These are phyloP conservation scores for Cadophora luteo-olivacea DNA, from an alignment of 2,329 filamentous ascomycete genomes.

Conservation along the genomic window DNA sequence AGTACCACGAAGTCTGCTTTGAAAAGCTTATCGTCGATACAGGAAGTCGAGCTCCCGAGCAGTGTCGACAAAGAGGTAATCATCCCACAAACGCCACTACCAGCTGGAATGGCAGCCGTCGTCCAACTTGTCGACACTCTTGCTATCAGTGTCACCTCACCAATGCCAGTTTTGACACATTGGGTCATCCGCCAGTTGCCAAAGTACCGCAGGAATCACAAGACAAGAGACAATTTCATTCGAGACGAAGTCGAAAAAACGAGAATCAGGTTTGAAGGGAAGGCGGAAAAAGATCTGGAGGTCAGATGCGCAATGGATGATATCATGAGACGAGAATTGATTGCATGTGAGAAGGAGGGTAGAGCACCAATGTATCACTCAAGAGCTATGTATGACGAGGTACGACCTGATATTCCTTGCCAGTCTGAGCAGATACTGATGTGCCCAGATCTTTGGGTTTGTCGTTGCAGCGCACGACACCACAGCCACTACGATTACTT, in stretches of 20 bases:
- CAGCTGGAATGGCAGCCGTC: conserved; percentile 7
- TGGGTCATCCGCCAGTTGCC: conserved; percentile 18
- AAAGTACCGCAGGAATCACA: background rate
- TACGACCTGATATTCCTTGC: background rate
- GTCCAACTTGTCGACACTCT: conserved; percentile 10
- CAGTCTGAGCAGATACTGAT: background rate
- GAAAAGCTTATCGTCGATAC: background rate
- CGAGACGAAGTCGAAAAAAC: conserved; percentile 18
- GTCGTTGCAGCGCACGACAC: conserved; percentile 29
- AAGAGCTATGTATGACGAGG: conserved; percentile 23
- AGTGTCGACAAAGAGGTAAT: conserved; percentile 11
- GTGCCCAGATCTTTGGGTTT: conserved; percentile 23
- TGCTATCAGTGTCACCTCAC: conserved; percentile 18
- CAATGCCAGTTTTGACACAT: conserved; percentile 9
- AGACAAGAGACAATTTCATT: conserved; percentile 21
- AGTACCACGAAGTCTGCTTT: conserved; percentile 16
- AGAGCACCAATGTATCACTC: conserved; percentile 20
- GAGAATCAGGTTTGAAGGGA: conserved; percentile 13
- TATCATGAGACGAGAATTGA: conserved; percentile 23
- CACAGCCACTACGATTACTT: conserved; percentile 21
- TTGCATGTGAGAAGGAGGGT: conserved; percentile 20
- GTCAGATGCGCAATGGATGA: conserved; percentile 26
- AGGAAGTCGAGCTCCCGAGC: conserved; percentile 1
- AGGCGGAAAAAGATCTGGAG: conserved; percentile 1
- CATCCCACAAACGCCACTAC: conserved; percentile 11